phyloP scores from a whole-genome alignment of 1,284 basidiomycete genomes.

The Lentinus polychrous region DNA sequence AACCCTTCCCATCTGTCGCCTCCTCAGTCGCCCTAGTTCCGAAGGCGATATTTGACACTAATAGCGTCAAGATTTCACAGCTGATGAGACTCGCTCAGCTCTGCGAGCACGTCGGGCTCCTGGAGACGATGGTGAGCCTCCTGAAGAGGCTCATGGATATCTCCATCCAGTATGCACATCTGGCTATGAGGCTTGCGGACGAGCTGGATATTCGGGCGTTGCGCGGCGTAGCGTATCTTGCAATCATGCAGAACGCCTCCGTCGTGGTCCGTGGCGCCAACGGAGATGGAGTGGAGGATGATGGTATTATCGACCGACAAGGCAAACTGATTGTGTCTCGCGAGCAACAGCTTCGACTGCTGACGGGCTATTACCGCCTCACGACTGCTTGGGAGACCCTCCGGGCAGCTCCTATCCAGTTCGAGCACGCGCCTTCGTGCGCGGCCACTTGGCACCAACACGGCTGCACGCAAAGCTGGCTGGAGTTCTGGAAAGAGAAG shows the following conservation, averaged over 20 bases:
- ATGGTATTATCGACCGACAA: conserved; percentile 29
- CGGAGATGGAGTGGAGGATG: conserved; percentile 21
- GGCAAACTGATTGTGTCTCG: conserved; percentile 41
- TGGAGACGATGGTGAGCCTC: conserved; percentile 49
- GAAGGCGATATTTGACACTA: conserved; percentile 13
- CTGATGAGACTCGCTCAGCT: conserved; percentile 58
- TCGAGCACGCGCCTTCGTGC: conserved; percentile 55
- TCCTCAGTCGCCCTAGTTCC: conserved; percentile 10
- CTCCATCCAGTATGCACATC: conserved; percentile 55
- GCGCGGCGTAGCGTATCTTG: conserved; percentile 58
- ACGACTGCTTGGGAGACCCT: conserved; percentile 56
- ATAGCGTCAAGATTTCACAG: conserved; percentile 43
- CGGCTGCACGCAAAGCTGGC: conserved; percentile 53
- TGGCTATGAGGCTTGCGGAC: conserved; percentile 63
- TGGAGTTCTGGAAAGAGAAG: conserved; percentile 45
- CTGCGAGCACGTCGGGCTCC: conserved; percentile 50
- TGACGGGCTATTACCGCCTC: conserved; percentile 60
- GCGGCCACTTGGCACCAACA: conserved; percentile 63
- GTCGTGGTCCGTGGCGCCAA: conserved; percentile 31
- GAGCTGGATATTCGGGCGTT: conserved; percentile 51
- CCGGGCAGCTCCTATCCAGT: conserved; percentile 43
- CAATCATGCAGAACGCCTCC: conserved; percentile 55
- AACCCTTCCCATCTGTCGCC: conserved; percentile 26
- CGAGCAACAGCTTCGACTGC: conserved; percentile 52
- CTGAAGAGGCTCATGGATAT: conserved; percentile 49